phyloP scores from a whole-genome alignment of 495 filamentous ascomycete species.

The Hypoxylon intermedium region DNA sequence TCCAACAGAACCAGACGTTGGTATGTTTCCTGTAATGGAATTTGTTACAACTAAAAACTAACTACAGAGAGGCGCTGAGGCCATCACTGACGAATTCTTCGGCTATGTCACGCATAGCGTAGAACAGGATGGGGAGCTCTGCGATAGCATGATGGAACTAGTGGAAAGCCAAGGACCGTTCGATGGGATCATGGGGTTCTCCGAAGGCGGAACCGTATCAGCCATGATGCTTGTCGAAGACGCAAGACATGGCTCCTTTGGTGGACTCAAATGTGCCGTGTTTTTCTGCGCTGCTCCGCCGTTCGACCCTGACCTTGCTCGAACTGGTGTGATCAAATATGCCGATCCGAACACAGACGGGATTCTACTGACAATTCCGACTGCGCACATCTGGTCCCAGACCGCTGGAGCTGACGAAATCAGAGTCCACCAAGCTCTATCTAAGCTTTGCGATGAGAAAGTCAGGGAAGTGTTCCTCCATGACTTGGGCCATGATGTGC shows the following conservation, averaged over 20 bases:
- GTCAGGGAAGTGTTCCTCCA: constrained; percentile 31
- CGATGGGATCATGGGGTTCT: constrained; percentile 71
- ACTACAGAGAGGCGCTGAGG: constrained; percentile 33
- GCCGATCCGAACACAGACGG: constrained; percentile 37
- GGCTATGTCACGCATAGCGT: constrained; percentile 34
- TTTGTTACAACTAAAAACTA: background rate
- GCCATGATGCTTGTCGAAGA: constrained; percentile 50
- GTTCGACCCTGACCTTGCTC: constrained; percentile 36
- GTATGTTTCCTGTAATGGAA: constrained; percentile 16
- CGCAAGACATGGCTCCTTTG: constrained; percentile 32
- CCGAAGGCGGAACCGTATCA: constrained; percentile 67
- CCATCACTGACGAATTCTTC: constrained; percentile 40
- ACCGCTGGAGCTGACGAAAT: constrained; percentile 15
- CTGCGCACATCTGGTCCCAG: constrained; percentile 40
- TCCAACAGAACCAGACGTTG: constrained; percentile 31
- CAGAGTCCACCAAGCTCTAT: constrained; percentile 17
- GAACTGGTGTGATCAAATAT: constrained; percentile 23
- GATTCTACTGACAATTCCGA: constrained; percentile 33
- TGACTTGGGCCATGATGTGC: constrained; percentile 28
- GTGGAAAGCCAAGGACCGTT: constrained; percentile 60
- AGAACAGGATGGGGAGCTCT: constrained; percentile 26
- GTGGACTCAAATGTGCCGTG: constrained; percentile 37
- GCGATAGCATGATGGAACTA: constrained; percentile 34
- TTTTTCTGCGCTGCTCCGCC: constrained; percentile 40
- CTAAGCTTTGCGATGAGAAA: constrained; percentile 23